Evolutionary conservation across 192 early-diverging fungal genomes (phyloP), one percentile per base, ranked within the genome.

Genomic region (Pecoramyces ruminantium): DNA sequence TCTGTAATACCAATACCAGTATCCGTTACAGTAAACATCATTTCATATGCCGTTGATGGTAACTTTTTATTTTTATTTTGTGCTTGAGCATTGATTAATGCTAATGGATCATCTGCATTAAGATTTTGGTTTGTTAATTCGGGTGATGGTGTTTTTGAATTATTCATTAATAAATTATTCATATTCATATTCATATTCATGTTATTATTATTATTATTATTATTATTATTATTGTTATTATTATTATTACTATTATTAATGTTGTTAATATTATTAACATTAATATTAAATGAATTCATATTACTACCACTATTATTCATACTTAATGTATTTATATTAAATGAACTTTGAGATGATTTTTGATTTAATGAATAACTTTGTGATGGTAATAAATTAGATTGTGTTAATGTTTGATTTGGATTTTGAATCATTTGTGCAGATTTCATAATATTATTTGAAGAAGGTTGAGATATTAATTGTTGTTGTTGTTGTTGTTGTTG

Each of bases 1-100:
- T 89, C 89, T 77, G 92, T 87, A 80, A 96, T 94, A 29, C 95
- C 95, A 42, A 96, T 96, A 38, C 95, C 95, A 6, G 93, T 93
- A 79, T 96, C 95, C 21, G 85, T 86, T 40, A 96, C 92, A 79
- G 87, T 88, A 67, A 67, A 67, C 9, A n/a, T 11, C 17, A 67
- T 21, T 67, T 67, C 51, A 67, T 67, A 67, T 1, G 42, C 42
- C 3, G 42, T 51, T 17, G 2, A 82, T 8, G 13, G 77, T n/a
- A n/a, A n/a, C 58, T 29, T 2, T 78, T 17, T 81, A n/a, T 9
- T 79, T n/a, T 67, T 67, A 21, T 1, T 21, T n/a, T 51, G 42
- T 4, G 15, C 42, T 51, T 67, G 1, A 8, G 21, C 51, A n/a
- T n/a, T 25, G 4, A 67, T 25, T 67, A n/a, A 67, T n/a, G 25